Percentiles rank a stretch among this genome's conserved stretches.
Evolutionary conservation across 2,329 filamentous ascomycete genomes (phyloP).

Genomic region (Cladosporium sp.): DNA sequence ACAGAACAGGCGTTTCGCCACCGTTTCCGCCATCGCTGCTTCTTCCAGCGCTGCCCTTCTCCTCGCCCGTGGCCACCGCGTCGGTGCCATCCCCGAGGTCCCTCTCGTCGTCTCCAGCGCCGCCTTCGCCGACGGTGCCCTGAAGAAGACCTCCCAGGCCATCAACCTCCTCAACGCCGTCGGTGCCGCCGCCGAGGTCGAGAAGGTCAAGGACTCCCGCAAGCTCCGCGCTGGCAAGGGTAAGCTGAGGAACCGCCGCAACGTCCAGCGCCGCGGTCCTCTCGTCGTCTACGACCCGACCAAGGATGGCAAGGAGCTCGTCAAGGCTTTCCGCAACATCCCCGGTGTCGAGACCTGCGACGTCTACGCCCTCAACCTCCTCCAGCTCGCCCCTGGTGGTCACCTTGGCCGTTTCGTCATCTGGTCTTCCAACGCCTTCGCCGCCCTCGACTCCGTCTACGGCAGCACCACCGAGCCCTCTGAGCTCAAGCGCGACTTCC

Average conservation of each 20-base stretch:
- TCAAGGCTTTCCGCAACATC: slow-evolving; percentile 97
- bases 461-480: slow-evolving; percentile 84
- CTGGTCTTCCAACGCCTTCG: slow-evolving; percentile 97
- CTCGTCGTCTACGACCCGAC: slow-evolving; percentile 97
- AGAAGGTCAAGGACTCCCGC: slow-evolving; percentile 93
- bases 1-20: slow-evolving; percentile 67
- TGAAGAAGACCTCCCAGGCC: slow-evolving; percentile 84
- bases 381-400: slow-evolving; percentile 97
- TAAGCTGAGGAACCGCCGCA: slow-evolving; percentile 93
- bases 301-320: slow-evolving; percentile 88
- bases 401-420: slow-evolving; percentile 98
- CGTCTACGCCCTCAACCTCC: slow-evolving; percentile 92
- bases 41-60: slow-evolving; percentile 92
- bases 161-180: slow-evolving; percentile 82
- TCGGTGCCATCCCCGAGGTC: slow-evolving; percentile 88
- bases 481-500: slow-evolving; percentile 97
- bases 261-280: slow-evolving; percentile 95
- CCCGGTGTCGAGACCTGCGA: slow-evolving; percentile 94
- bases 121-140: slow-evolving; percentile 70
- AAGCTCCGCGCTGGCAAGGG: slow-evolving; percentile 98
- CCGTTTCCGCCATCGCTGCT: slow-evolving; percentile 92
- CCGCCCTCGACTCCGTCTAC: slow-evolving; percentile 95
- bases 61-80: slow-evolving; percentile 92
- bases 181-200: slow-evolving; percentile 82
- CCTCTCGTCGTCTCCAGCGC: slow-evolving; percentile 92